Base-by-base conservation (phyloP, 768 basidiomycete genomes). In the Auriculariales sp. region DNA sequence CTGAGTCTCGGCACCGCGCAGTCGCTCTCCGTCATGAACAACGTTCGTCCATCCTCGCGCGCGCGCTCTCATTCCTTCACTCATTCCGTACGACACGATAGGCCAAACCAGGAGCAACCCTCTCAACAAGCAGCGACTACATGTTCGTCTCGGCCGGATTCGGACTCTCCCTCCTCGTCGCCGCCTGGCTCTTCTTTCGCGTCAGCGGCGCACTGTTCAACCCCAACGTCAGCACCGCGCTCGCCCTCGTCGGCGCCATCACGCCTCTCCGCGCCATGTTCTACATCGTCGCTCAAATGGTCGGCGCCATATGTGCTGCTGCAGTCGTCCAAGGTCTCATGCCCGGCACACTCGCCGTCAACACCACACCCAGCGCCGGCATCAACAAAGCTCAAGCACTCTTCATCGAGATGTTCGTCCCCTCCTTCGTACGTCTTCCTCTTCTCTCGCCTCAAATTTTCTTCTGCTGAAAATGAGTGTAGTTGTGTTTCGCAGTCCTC, bases 351-450 rank as follows among this genome's bases (percentile, higher is more conserved):
- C 64, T 80, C 6, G 65, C 67, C 15, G 71, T 75, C 47, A 77
- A 15, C 55, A 77, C 75, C 7, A 61, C 61, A 54, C 65, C 77
- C 28, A 65, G 66, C 7, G 57, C 62, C 17, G 71, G 70, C 2
- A 62, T 74, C 52, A 81, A 71, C 61, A 52, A 60, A 2, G 69
- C 75, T 0, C 78, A 83, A 60, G 79, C 68, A 7, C 70, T 81
- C 15, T 83, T 82, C 60, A 80, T 83, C 52, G 81, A 83, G 59
- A 78, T 81, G 72, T 82, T 83, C 62, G 72, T 76, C 55, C 82
- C 81, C 12, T 67, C 74, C 11, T 67, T 69, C 15, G 67, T 83
- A 33, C 17, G 72, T 77, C 42, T 14, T 33, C 17, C 9, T 11
- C 27, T 19, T 19, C 35, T 36, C 17, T 24, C 33, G 3, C 15